Evolutionary conservation across 164 flowering plant species (phyloP).

Genomic region (Chloranthus sessilifolius): DNA sequence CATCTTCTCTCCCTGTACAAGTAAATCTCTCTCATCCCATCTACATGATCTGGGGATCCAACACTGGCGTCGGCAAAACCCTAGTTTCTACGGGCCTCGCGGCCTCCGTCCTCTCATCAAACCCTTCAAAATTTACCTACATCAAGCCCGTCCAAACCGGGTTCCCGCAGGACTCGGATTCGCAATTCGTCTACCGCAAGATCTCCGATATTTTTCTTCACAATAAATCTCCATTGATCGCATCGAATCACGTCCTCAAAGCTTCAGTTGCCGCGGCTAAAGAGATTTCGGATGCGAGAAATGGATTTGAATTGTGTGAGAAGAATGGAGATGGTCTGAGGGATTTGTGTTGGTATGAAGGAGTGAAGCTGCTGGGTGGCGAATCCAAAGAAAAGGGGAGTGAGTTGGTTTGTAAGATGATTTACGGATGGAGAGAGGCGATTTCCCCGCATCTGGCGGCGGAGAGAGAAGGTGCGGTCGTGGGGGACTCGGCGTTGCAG

Average conservation of each 20-base stretch:
- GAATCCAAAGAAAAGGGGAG: constrained; percentile 15
- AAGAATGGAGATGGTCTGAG: constrained; percentile 23
- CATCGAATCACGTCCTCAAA: constrained; percentile 49
- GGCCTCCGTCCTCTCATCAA: constrained; percentile 32
- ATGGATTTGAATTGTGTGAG: constrained; percentile 9
- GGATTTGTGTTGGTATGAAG: constrained; percentile 45
- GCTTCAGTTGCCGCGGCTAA: constrained; percentile 42
- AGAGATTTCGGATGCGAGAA: constrained; percentile 10
- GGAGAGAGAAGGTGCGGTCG: constrained; percentile 60
- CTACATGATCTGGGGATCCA: constrained; percentile 79
- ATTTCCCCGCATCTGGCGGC: constrained; percentile 92
- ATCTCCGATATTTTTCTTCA: constrained; percentile 36
- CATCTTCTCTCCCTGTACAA: constrained; percentile 9
- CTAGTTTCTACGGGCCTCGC: constrained; percentile 89
- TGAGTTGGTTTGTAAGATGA: constrained; percentile 64
- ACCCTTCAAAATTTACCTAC: constrained; percentile 28
- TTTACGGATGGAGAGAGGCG: constrained; percentile 83
- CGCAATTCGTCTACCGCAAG: constrained; percentile 59
- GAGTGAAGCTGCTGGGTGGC: constrained; percentile 29
- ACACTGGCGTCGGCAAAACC: constrained; percentile 92
- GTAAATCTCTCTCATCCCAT: constrained; percentile 69
- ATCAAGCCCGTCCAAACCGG: constrained; percentile 94
- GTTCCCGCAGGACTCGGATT: constrained; percentile 88
- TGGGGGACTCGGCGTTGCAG: constrained; percentile 46
- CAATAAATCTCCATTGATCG: constrained; percentile 28